phyloP scores from a whole-genome alignment of 441 rosid species.

The Corymbia calophylla region DNA sequence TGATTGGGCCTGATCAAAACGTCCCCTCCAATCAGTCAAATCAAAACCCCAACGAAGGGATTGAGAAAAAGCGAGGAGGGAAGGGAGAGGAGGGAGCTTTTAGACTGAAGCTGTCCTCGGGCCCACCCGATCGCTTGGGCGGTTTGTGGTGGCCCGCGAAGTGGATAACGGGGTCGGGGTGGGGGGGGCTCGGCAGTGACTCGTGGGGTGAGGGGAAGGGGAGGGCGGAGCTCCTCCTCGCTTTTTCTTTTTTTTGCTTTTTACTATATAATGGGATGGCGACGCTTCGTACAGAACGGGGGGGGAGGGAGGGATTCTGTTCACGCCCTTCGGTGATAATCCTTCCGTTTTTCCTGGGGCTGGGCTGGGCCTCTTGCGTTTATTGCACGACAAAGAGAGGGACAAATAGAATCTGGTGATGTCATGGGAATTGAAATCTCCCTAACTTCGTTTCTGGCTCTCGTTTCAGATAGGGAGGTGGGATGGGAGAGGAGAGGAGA shows the following conservation, averaged over 20 bases:
- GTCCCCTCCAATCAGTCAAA: not conserved
- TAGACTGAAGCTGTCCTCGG: slow-evolving; percentile 15
- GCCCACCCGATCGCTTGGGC: slow-evolving; percentile 17
- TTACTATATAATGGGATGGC: not conserved
- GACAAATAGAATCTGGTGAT: not conserved
- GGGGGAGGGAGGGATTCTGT: not conserved
- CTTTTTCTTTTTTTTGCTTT: not conserved
- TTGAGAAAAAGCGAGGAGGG: too few relatives aligned
- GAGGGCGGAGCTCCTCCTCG: not conserved
- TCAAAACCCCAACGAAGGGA: too few relatives aligned
- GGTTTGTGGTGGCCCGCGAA: slow-evolving; percentile 25
- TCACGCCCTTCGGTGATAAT: not conserved
- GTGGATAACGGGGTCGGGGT: slow-evolving; percentile 1
- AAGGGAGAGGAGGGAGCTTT: not conserved
- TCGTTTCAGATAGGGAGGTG: not conserved
- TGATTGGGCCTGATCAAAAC: not conserved
- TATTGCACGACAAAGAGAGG: not conserved
- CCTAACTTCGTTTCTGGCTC: not conserved
- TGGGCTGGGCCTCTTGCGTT: not conserved
- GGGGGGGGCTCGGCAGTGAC: not conserved
- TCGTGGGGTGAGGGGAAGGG: not conserved
- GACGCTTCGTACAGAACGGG: not conserved
- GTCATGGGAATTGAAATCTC: not conserved
- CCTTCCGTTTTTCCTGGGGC: not conserved
- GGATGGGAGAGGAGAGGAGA: not conserved